Evolutionary conservation across 805 yeast species (phyloP), one percentile per base, ranked within the genome.

Genomic region (Monosporozyma yasuniensis): DNA sequence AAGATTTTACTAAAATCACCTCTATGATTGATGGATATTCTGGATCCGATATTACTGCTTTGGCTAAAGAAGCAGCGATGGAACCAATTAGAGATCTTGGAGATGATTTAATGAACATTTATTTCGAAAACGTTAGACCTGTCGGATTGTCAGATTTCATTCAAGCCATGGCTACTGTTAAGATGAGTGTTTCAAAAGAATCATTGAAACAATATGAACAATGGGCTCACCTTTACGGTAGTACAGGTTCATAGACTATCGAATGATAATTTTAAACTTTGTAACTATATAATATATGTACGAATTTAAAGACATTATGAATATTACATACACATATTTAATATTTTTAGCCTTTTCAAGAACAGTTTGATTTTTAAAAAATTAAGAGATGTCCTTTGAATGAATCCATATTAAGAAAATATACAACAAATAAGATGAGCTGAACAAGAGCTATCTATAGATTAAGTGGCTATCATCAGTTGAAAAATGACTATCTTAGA

Each of bases 41-140:
- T 12, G 98, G 98, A 1, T 83, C 95, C 55, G 99, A 91, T 67
- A 79, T 91, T 45, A 93, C 98, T 0, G 95, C 97, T 1, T 70
- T 91, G 54, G 96, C 98, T 2, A 93, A 93, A 67, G 99, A 91
- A 62, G 95, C 97, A 3, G 99, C 98, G 1, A 91, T 91, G 97
- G 96, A 96, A 2, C 98, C 99, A 0, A 73, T 93, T 44, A 74
- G 99, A 55, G 83, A 88, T 28, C 71, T 93, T 32, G 98, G 98
- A 4, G 98, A 91, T 50, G 81, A 84, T 48, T 72, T 93, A 50
- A 71, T 91, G 56, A 69, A 73, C 37, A 78, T 80, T 0, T 74
- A 87, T 8, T 83, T 87, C 44, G 88, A 84, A 49, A 83, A 81
- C 48, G 88, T 91, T 52, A 73, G 98, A 51, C 84, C 95, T 0